Base-by-base conservation (phyloP, 306 rosid species). In the Psophocarpus tetragonolobus region DNA sequence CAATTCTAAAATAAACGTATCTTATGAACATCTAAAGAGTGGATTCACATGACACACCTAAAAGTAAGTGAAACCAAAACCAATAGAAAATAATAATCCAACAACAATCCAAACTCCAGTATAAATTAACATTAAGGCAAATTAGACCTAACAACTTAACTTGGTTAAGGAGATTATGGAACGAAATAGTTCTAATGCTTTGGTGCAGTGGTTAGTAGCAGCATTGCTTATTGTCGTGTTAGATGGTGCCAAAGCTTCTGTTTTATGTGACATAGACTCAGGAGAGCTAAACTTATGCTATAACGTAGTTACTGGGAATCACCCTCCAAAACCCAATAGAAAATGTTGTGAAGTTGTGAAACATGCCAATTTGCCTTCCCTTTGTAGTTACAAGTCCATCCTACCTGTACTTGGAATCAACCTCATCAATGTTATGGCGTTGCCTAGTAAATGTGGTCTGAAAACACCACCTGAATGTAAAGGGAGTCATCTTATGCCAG, bases 361-460 rank as follows among this genome's bases (percentile, higher is more conserved):
- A 33, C 38, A 42, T 20, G 88, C 87, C 64, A 53, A 91, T 83
- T 75, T 88, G 65, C 58, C 84, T 45, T 91, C 96, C 72, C 86
- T 93, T 42, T 90, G 98, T 77, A 32, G n/a, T 1, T 87, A 61
- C 89, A 88, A 83, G 83, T 58, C 86, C 42, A 0, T 65, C 11
- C 85, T 93, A 15, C 89, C 90, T 30, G 61, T 85, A 0, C 1
- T 83, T 8, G 92, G 93, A 39, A 86, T 91, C 56, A 47, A 90
- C 66, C 84, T 93, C 11, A 68, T 11, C 10, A 69, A 68, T 14
- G 98, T 96, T 47, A 67, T 91, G 77, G 87, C 86, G 4, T 81
- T 91, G 92, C 96, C 93, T 0, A 12, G 47, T 21, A 88, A 82
- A 69, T 93, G 97, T 80, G 91, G 90, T 53, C 32, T 87, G 1